Evolutionary conservation across 331 rosid genomes (phyloP), one percentile per base, ranked within the genome.

Genomic region (Acacia pycnantha): DNA sequence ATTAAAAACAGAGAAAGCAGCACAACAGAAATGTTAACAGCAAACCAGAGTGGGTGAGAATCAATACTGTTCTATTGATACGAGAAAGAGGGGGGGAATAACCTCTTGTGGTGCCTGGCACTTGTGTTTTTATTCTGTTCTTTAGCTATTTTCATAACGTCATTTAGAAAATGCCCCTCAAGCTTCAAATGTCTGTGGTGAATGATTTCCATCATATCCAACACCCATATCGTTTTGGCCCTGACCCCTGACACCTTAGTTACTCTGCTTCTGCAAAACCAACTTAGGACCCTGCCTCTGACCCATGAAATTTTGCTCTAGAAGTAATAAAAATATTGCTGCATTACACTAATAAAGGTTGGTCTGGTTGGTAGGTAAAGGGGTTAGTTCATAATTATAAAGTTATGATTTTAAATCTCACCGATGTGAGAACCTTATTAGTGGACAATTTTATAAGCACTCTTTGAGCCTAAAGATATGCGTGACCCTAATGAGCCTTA

Each of bases 231-330:
- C 85, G 80, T 75, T 88, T 70, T 62, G 92, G 24, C 87, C 67
- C 86, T 89, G 92, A 84, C 91, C 83, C 84, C 90, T 86, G 82
- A 90, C 68, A 73, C 58, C 68, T 37, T 40, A 90, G 86, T 85
- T 91, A 84, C 86, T 88, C 81, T 85, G 92, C 77, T 81, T 90
- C 85, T 89, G 95, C 41, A 87, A 56, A 75, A 78, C 84, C 80
- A 84, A 80, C 86, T 92, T 90, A 46, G 92, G 81, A 66, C 92
- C 91, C 35, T 90, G 81, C 86, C 90, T 91, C 88, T 88, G 96
- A 76, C 90, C 88, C 68, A n/a, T 89, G 98, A 87, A 88, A 91
- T 88, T 91, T 91, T 56, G 98, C 88, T 86, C 97, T 88, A 24
- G 90, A 78, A 61, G 90, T 82, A 82, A 35, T 86, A 95, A 70